These are phyloP conservation scores for Rugonectria rugulosa DNA, from an alignment of 2,329 filamentous ascomycete genomes.

Conservation along the genomic window DNA sequence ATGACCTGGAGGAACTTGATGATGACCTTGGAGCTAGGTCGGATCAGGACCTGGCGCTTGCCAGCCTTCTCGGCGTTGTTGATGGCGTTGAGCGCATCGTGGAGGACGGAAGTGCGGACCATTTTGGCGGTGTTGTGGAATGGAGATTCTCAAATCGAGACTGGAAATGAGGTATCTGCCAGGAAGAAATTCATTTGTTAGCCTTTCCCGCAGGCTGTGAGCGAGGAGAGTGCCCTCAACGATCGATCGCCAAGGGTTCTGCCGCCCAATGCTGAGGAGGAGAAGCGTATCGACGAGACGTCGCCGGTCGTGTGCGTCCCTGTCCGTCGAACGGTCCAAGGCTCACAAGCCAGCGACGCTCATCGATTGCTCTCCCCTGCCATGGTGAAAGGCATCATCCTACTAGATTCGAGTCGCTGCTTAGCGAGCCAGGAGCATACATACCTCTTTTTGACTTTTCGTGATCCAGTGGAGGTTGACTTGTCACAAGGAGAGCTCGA, in stretches of 20 bases:
- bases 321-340: constrained; percentile 19
- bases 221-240: constrained; percentile 74
- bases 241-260: constrained; percentile 69
- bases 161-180: constrained; percentile 72
- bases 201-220: constrained; percentile 64
- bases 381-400: constrained; percentile 58
- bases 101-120: constrained; percentile 99
- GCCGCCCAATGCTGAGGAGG: constrained; percentile 71
- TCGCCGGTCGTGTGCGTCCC: constrained; percentile 26
- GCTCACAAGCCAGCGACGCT: constrained; percentile 38
- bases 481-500: constrained; percentile 37
- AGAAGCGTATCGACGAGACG: constrained; percentile 67
- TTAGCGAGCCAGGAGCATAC: constrained; percentile 45
- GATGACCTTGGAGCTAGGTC: constrained; percentile 99
- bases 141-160: constrained; percentile 82
- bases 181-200: constrained; percentile 55
- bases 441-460: constrained; percentile 54
- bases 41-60: constrained; percentile 99
- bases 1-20: constrained; percentile 99
- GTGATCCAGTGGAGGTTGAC: constrained; percentile 36
- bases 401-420: constrained; percentile 45
- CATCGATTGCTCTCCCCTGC: constrained; percentile 69
- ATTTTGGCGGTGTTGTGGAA: constrained; percentile 76
- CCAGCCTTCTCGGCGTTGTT: constrained; percentile 99
- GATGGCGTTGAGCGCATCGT: constrained; percentile 99